These are phyloP conservation scores for Venturiaceae sp. DNA, from an alignment of 2,329 filamentous ascomycete species.

Conservation along the genomic window DNA sequence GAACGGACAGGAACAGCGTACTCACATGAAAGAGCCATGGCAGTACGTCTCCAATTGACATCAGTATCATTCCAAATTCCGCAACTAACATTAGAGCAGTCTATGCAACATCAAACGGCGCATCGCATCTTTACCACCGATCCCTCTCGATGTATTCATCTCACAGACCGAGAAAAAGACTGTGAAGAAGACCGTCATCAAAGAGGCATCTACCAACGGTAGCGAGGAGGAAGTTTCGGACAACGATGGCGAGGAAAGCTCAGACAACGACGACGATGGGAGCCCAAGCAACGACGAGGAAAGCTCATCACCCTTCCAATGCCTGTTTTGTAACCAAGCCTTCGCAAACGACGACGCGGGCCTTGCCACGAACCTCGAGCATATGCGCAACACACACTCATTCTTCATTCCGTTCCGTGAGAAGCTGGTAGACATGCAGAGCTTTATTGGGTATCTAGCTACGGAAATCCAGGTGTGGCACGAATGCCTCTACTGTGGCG, in stretches of 20 bases:
- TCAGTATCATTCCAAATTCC: no score
- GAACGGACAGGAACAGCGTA: no score
- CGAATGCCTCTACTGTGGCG: no score
- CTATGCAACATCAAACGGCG: slow-evolving; percentile 14
- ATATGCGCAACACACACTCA: no score
- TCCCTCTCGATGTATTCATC: slow-evolving; percentile 11
- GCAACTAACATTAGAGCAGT: no score
- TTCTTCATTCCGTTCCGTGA: no score
- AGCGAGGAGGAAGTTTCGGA: slow-evolving; percentile 7
- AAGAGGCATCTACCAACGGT: neutral
- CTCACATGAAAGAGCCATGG: no score
- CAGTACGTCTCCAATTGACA: no score
- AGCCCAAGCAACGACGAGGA: slow-evolving; percentile 8
- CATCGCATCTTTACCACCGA: slow-evolving; percentile 12
- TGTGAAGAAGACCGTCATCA: neutral
- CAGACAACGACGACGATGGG: neutral
- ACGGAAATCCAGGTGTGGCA: no score
- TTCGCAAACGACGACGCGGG: slow-evolving; percentile 9
- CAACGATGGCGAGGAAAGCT: neutral
- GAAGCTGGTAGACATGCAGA: no score
- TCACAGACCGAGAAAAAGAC: slow-evolving; percentile 7
- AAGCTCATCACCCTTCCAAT: slow-evolving; percentile 14
- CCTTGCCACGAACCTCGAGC: slow-evolving; percentile 14
- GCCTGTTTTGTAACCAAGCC: slow-evolving; percentile 21
- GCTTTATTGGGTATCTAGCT: no score